Base-by-base conservation (phyloP, 176 grass and related monocot species). In the Rhipidocladum racemiflorum region DNA sequence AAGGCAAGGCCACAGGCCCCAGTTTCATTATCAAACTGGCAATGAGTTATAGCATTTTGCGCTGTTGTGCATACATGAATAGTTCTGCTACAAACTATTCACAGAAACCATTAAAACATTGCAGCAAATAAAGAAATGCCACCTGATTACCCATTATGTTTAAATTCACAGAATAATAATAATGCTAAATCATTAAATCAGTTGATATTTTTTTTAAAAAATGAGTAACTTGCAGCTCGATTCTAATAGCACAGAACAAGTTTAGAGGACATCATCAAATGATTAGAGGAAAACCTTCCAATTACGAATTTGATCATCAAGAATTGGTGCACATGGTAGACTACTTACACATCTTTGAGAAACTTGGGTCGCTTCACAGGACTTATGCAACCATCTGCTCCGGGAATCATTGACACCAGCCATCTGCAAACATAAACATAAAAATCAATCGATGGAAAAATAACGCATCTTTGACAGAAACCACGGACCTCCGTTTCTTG, bases 351-450 rank as follows among this genome's bases (percentile, higher is more conserved):
- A 0, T 69, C 87, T 24, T 60, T 40, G 3, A 85, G 44, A 81
- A 89, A 89, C 43, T 80, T 81, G 15, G 87, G 87, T 25, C 82
- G 68, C 69, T 89, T 89, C 63, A 68, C 65, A 0, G 5, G 24
- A 9, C 32, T 84, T 29, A 4, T 14, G 53, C 42, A 35, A 35
- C 34, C 34, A 35, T 35, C 34, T 4, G 34, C 3, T 35, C 5
- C 5, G 34, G 34, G 34, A 35, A 35, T 35, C 34, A 35, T 35
- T 4, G 34, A 35, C 34, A 4, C 34, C 34, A 35, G 34, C 34
- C 34, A 35, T 4, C 34, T 35, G 53, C 51, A 80, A 28, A 66
- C 17, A 21, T 29, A 32, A 25, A 43, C 18, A 21, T 13, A 20
- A 77, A 3, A 54, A 54, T 15, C 23, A 3, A 64, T 65, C 12